Percentiles rank a stretch among this genome's conserved stretches.
Evolutionary conservation across 345 rosid species (phyloP).

Genomic region (Gossypium rotundifolium): DNA sequence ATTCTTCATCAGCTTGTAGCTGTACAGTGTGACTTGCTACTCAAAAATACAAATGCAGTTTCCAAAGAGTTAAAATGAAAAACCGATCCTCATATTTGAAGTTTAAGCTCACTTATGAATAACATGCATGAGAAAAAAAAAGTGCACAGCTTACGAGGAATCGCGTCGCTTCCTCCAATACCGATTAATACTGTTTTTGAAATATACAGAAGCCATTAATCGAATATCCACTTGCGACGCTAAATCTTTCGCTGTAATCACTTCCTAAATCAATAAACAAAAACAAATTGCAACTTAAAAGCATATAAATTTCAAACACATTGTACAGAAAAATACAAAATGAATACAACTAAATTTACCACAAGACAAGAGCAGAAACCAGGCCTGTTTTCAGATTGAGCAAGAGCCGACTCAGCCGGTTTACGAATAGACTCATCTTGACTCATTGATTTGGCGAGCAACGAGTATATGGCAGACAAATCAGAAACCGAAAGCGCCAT

Average conservation of each 20-base stretch:
- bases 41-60: background rate
- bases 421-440: slow-evolving; percentile 66
- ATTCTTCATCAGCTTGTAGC: background rate
- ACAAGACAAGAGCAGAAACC: slow-evolving; percentile 94
- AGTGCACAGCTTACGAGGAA: slow-evolving; percentile 39
- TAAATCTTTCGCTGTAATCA: slow-evolving; percentile 77
- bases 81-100: background rate
- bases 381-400: slow-evolving; percentile 76
- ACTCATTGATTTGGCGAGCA: slow-evolving; percentile 88
- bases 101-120: background rate
- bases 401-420: slow-evolving; percentile 84
- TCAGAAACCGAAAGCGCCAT: slow-evolving; percentile 89
- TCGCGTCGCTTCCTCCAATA: slow-evolving; percentile 87
- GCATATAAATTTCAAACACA: background rate
- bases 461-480: slow-evolving; percentile 68
- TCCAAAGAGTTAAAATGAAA: background rate
- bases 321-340: slow-evolving; percentile 4
- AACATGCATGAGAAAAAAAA: background rate
- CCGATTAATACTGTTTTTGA: slow-evolving; percentile 80
- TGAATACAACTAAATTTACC: slow-evolving; percentile 33
- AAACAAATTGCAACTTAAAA: slow-evolving; percentile 15
- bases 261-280: slow-evolving; percentile 52
- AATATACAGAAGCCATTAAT: slow-evolving; percentile 81
- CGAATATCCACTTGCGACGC: slow-evolving; percentile 77
- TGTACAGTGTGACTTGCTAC: background rate